Evolutionary conservation across 345 rosid genomes (phyloP).

Genomic region (Psidium friedrichsthalianum): DNA sequence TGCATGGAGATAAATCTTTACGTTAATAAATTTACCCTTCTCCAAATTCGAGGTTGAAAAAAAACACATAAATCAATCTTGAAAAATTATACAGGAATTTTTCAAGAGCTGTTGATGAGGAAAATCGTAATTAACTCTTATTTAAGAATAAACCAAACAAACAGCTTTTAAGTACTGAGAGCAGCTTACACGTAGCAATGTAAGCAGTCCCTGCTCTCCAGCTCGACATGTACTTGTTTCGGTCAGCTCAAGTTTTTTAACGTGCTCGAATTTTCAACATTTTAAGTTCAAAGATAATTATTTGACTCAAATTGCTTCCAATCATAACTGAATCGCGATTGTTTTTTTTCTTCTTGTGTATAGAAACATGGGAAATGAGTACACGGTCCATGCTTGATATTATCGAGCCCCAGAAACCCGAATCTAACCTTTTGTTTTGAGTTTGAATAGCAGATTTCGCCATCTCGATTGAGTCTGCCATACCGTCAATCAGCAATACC

Average conservation of each 20-base stretch:
- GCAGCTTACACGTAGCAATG: neutral
- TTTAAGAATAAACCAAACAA: neutral
- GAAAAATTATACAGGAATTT: neutral
- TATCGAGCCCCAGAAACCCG: accelerated
- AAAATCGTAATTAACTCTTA: neutral
- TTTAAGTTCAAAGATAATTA: neutral
- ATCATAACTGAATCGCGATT: neutral
- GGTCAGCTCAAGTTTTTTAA: accelerated
- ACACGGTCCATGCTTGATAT: neutral
- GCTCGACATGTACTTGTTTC: neutral
- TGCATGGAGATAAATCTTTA: neutral
- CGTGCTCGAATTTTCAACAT: accelerated
- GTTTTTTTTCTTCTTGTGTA: neutral
- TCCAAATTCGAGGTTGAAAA: neutral
- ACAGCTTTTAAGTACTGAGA: neutral
- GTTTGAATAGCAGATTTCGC: neutral
- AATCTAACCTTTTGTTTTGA: neutral
- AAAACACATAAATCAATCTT: neutral
- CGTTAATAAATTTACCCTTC: neutral
- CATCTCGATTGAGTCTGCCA: neutral
- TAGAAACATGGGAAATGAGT: accelerated
- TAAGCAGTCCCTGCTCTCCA: neutral
- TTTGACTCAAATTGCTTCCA: accelerated
- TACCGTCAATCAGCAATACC: neutral
- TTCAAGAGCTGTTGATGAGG: neutral